Conservation (phyloP, 495 filamentous ascomycete genomes). For the Podospora comata region DNA sequence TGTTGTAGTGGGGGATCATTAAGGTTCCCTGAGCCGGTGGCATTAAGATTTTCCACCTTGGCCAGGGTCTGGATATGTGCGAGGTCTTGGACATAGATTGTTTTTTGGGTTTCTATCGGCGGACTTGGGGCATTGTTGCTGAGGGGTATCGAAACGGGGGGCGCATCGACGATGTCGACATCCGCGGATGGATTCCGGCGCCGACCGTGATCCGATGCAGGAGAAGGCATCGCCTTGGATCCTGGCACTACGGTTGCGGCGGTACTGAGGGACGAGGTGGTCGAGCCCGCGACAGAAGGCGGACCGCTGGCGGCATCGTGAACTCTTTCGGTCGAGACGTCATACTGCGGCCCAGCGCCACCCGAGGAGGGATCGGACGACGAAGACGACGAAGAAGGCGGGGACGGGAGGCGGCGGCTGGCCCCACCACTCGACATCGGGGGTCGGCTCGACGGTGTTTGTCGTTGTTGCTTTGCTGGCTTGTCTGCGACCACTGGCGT, state of each 20-base stretch:
- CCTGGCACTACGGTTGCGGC: constrained; percentile 31
- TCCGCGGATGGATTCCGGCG: constrained; percentile 23
- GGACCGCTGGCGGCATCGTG: constrained; percentile 24
- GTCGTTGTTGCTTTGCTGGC: constrained; percentile 12
- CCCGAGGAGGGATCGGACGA: constrained; percentile 39
- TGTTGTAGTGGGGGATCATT: constrained; percentile 49
- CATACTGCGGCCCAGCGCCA: constrained; percentile 38
- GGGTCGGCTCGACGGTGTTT: constrained; percentile 20
- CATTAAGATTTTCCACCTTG: constrained; percentile 60
- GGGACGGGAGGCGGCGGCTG: constrained; percentile 44
- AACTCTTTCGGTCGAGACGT: constrained; percentile 30
- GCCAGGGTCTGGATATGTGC: constrained; percentile 89
- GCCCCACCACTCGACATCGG: constrained; percentile 35
- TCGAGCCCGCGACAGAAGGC: constrained; percentile 46
- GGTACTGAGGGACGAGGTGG: constrained; percentile 39
- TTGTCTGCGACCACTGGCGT: constrained; percentile 4
- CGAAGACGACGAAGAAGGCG: constrained; percentile 48
- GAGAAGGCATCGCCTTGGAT: constrained; percentile 53
- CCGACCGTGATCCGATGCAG: constrained; percentile 50
- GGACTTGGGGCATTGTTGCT: constrained; percentile 17
- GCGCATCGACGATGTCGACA: constrained; percentile 17
- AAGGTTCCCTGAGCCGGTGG: constrained; percentile 45
- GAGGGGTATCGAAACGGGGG: constrained; percentile 18
- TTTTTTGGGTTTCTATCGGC: constrained; percentile 34
- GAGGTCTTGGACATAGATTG: constrained; percentile 75